Base-by-base conservation (phyloP, 305 asterid genomes). In the Rubia peregrina region DNA sequence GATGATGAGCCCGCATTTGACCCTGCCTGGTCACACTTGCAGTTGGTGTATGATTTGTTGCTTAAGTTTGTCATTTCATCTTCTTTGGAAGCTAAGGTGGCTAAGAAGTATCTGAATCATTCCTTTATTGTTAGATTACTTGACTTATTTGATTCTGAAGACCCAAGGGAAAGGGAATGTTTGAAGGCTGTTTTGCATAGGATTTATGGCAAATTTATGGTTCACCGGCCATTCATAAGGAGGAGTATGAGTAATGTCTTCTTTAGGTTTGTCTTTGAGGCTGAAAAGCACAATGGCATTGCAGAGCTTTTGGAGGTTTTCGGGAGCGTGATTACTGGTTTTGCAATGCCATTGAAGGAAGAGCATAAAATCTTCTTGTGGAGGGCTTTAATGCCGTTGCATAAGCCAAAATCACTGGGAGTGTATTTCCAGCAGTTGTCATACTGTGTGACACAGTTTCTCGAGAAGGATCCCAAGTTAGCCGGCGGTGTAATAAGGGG, bases 151-250 rank as follows among this genome's bases (percentile, higher is more conserved):
- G 92, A 89, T 74, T 86, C 97, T 0, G 95, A 89, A 78, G 97
- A 90, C 85, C 97, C 96, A 26, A 79, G 97, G 72, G 96, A 90
- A 82, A 76, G 96, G 85, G 96, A 91, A 65, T 86, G 91, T 68
- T 72, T 89, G 77, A 91, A 89, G 76, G 89, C 91, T 14, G 85
- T 86, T 75, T 82, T 91, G 77, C 97, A 91, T 71, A 85, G 93
- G 79, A 83, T 91, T 67, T 91, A 91, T 65, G 96, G 97, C 71
- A 91, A 89, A 72, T 90, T 90, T 75, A 89, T 85, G 87, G 88
- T 86, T 55, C 96, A 91, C 67, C 68, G 95, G 46, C 89, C 97
- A 1, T 89, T 82, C 75, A 84, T 91, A 56, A 88, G 97, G 81
- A 91, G 86, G 80, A 65, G 84, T 24, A 76, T 91, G 26, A 84